Evolutionary conservation across 2,329 filamentous ascomycete genomes (phyloP).

Genomic region (Aspergillus oerlinghausenensis): DNA sequence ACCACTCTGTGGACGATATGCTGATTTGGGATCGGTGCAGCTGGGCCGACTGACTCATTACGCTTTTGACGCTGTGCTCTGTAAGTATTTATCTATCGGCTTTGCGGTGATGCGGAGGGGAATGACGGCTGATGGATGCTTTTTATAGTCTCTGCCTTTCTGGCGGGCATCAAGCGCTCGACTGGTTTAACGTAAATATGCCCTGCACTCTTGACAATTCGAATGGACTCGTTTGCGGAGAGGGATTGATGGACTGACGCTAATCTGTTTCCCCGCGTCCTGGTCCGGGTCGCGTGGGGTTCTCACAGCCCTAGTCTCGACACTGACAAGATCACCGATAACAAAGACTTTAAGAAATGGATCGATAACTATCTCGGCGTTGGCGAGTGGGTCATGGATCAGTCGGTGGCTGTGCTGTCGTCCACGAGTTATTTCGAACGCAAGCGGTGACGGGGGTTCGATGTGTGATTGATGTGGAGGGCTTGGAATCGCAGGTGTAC

Average conservation of each 20-base stretch:
- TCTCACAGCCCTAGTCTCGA: conserved; percentile 66
- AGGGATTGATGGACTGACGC: conserved; percentile 3
- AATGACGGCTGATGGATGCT: conserved; percentile 4
- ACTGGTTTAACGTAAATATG: conserved; percentile 90
- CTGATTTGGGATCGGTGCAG: conserved; percentile 63
- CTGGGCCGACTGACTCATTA: conserved; percentile 90
- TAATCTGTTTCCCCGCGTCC: conserved; percentile 28
- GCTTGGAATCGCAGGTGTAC: neutral
- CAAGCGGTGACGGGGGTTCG: conserved; percentile 56
- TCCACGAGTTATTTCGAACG: conserved; percentile 88
- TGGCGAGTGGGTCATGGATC: conserved; percentile 97
- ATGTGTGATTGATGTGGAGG: neutral
- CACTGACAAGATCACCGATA: conserved; percentile 78
- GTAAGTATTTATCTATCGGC: conserved; percentile 49
- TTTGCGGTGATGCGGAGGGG: neutral
- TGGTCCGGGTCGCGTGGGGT: conserved; percentile 26
- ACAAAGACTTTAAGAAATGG: conserved; percentile 79
- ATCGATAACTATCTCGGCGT: conserved; percentile 89
- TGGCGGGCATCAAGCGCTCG: conserved; percentile 94
- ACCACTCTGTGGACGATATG: neutral
- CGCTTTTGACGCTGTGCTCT: conserved; percentile 89
- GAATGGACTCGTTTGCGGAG: neutral
- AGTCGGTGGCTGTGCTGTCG: conserved; percentile 86
- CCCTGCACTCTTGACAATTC: neutral
- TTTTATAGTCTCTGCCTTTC: conserved; percentile 77